These are phyloP conservation scores for Fusarium proliferatum DNA, from an alignment of 2,329 filamentous ascomycete species.

Conservation along the genomic window DNA sequence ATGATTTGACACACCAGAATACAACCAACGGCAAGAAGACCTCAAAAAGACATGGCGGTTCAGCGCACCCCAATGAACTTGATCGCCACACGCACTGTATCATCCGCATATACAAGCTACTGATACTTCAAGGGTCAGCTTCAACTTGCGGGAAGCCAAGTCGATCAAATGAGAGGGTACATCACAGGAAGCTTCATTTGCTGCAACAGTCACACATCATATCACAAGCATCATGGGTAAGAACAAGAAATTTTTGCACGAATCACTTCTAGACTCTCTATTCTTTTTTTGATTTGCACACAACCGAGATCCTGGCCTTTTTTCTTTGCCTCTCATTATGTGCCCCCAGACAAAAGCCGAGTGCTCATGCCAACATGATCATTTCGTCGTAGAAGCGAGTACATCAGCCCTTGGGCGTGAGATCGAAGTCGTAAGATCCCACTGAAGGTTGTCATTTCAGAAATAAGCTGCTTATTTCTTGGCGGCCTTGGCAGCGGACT, in stretches of 20 bases:
- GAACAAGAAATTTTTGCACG: constrained; percentile 38
- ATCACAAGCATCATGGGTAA: not conserved
- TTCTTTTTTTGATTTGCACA: constrained; percentile 61
- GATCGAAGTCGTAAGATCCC: constrained; percentile 43
- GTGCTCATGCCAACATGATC: constrained; percentile 59
- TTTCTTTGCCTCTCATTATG: constrained; percentile 56
- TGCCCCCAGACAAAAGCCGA: constrained; percentile 55
- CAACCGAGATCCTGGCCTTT: constrained; percentile 54
- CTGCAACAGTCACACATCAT: not conserved
- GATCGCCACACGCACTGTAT: too few relatives aligned
- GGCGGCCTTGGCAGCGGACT: constrained; percentile 77
- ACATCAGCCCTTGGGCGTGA: constrained; percentile 48
- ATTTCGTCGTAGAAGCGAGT: constrained; percentile 60
- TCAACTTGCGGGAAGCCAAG: fast-evolving
- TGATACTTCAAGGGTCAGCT: fast-evolving
- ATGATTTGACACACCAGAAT: not conserved
- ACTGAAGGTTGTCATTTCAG: constrained; percentile 39
- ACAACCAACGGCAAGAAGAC: too few relatives aligned
- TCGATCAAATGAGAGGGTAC: too few relatives aligned
- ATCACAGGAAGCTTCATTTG: not conserved
- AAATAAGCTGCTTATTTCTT: constrained; percentile 72
- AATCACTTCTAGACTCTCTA: constrained; percentile 63
- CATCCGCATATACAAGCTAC: not conserved
- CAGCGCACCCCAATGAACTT: not conserved
- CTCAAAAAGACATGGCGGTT: too few relatives aligned